These are phyloP conservation scores for Aspergillus pseudoviridinutans DNA, from an alignment of 2,329 filamentous ascomycete species.

Conservation along the genomic window DNA sequence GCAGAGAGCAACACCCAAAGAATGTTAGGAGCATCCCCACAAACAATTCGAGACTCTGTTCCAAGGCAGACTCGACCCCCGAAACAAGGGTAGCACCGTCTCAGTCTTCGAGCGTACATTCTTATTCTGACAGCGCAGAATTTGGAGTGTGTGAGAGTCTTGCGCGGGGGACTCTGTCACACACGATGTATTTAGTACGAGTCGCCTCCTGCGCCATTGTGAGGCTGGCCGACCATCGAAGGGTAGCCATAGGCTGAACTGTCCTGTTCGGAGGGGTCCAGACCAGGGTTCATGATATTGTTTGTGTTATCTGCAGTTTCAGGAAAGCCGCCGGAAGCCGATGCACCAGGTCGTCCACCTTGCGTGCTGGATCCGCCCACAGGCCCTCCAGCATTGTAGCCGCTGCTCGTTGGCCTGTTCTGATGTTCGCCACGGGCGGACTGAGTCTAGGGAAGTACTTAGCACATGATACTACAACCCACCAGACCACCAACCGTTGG, in stretches of 20 bases:
- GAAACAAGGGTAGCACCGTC: not conserved
- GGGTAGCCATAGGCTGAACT: slow-evolving; percentile 43
- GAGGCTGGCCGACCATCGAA: slow-evolving; percentile 43
- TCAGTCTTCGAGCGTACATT: not conserved
- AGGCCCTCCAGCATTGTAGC: slow-evolving; percentile 39
- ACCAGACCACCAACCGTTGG: slow-evolving; percentile 28
- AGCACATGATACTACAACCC: slow-evolving; percentile 15
- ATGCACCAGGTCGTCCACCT: slow-evolving; percentile 27
- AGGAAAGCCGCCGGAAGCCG: slow-evolving; percentile 31
- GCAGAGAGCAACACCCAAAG: slow-evolving; percentile 9
- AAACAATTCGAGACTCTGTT: slow-evolving; percentile 1
- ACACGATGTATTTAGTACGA: slow-evolving; percentile 32
- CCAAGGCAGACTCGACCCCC: not conserved
- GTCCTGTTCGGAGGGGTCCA: slow-evolving; percentile 46
- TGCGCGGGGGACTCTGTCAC: slow-evolving; percentile 5
- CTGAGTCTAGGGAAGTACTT: slow-evolving; percentile 62
- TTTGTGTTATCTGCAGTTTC: slow-evolving; percentile 41
- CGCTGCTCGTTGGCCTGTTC: slow-evolving; percentile 52
- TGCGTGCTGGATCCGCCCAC: slow-evolving; percentile 31
- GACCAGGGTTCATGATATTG: slow-evolving; percentile 41
- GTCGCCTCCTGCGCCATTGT: slow-evolving; percentile 46
- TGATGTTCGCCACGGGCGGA: slow-evolving; percentile 67
- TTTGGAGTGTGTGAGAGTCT: slow-evolving; percentile 2
- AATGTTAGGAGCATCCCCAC: slow-evolving; percentile 2
- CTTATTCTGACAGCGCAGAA: not conserved